These are phyloP conservation scores for Straminergon stramineum DNA, from an alignment of 225 moss, liverwort and hornwort genomes.

Conservation along the genomic window DNA sequence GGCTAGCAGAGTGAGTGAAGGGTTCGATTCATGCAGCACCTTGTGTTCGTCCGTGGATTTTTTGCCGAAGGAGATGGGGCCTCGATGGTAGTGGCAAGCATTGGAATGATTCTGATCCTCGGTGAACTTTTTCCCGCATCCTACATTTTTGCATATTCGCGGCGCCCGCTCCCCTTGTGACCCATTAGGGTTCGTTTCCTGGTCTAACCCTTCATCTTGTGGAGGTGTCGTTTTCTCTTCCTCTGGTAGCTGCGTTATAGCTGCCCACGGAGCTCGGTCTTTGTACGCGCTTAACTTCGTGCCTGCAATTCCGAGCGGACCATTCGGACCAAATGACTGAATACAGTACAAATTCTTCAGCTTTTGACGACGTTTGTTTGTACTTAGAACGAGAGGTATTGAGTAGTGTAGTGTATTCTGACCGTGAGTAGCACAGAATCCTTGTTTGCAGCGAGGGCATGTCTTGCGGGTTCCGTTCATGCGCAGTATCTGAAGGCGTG, in stretches of 20 bases:
- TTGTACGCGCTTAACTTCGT: slow-evolving; percentile 21
- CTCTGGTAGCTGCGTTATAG: slow-evolving; percentile 20
- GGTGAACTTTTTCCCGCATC: neutral
- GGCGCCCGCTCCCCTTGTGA: neutral
- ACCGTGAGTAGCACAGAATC: slow-evolving; percentile 20
- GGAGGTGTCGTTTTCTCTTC: neutral
- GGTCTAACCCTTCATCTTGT: neutral
- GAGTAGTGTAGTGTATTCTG: neutral
- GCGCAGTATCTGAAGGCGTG: neutral
- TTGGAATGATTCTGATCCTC: neutral
- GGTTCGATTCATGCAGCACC: neutral
- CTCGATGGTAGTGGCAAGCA: slow-evolving; percentile 25
- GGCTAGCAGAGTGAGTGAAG: neutral
- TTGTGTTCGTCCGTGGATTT: slow-evolving; percentile 22
- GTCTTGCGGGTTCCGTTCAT: neutral
- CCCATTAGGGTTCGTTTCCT: neutral
- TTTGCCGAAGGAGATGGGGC: slow-evolving; percentile 13
- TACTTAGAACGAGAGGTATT: neutral
- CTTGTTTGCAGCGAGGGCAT: slow-evolving; percentile 24
- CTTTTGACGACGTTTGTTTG: neutral
- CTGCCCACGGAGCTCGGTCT: slow-evolving; percentile 14
- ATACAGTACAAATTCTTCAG: neutral
- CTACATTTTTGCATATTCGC: slow-evolving; percentile 7
- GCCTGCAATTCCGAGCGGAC: neutral
- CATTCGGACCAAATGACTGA: neutral